Evolutionary conservation across 257 asterid genomes (phyloP), one percentile per base, ranked within the genome.

Genomic region (Solanum ossicruentum): DNA sequence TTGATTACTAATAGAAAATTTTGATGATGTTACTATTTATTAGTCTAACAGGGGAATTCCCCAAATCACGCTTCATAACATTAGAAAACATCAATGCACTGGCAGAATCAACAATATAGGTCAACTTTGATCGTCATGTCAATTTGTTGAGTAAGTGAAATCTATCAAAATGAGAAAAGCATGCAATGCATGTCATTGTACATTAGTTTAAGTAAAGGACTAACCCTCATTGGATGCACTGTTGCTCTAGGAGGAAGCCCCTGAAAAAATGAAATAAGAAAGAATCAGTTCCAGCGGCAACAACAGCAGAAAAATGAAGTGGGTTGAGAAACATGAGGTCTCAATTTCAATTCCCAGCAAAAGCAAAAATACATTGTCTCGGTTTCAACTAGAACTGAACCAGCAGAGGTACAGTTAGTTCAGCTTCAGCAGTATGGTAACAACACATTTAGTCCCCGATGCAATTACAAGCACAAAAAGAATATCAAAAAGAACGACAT

Each of bases 151-250:
- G 81, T 16, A 69, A 73, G 43, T 26, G 65, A 51, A 26, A 28
- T 51, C 65, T 26, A 26, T 16, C 82, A 77, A 52, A 54, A 78
- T 78, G 47, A 15, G 28, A 52, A 16, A 52, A n/a, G 26, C 82
- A 78, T 78, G 82, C 63, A 83, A 32, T 9, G 66, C 67, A 67
- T 52, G 56, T 67, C 69, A 13, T 21, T 52, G 69, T 20, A 7
- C 41, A 54, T 43, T 43, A 54, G 84, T 55, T 55, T 86, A 88
- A 88, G 88, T 84, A 55, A 86, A 71, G 43, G 67, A 83, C 95
- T 93, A 90, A 96, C 98, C 93, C 98, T 93, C 99, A 93, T 96
- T 69, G 99, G 99, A 93, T 96, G 98, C 89, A 96, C 99, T 16
- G 98, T 94, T 63, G 99, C 98, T 88, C 99, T 92, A 17, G 99